Evolutionary conservation across 2,329 filamentous ascomycete genomes (phyloP).

Genomic region (Trichoderma gracile): DNA sequence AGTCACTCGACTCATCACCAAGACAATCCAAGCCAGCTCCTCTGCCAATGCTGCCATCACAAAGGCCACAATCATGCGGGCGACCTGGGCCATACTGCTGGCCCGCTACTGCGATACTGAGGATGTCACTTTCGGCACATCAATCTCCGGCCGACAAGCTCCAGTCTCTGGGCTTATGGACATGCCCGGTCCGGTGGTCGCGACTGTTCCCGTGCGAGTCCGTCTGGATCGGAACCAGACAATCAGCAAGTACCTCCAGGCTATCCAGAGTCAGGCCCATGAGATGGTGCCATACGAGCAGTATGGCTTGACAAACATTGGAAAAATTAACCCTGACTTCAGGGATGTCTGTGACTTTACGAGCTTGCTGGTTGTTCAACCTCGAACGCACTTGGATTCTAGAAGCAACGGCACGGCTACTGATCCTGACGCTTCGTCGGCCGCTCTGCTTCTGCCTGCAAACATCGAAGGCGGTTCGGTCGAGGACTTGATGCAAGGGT

Average conservation of each 20-base stretch:
- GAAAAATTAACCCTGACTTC: conserved; percentile 9
- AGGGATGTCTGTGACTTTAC: conserved; percentile 16
- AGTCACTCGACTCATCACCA: not conserved
- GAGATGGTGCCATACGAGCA: conserved; percentile 33
- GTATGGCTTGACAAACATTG: conserved; percentile 27
- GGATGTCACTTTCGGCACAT: conserved; percentile 31
- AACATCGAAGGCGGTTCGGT: not conserved
- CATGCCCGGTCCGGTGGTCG: conserved; percentile 28
- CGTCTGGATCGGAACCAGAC: conserved; percentile 24
- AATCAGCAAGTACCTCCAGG: conserved; percentile 11
- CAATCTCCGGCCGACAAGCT: conserved; percentile 30
- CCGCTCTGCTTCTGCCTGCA: not conserved
- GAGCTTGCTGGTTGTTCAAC: conserved; percentile 19
- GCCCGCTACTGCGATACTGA: conserved; percentile 27
- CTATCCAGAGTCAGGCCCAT: conserved; percentile 28
- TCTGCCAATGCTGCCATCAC: conserved; percentile 10
- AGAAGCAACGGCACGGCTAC: not conserved
- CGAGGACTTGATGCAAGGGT: conserved; percentile 18
- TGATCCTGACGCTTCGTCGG: not conserved
- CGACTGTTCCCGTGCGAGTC: conserved; percentile 28
- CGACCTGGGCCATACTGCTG: conserved; percentile 32
- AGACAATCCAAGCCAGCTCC: conserved; percentile 1
- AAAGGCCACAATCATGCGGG: conserved; percentile 28
- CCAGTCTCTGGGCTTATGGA: conserved; percentile 23
- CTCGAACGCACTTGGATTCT: conserved; percentile 3